phyloP scores from a whole-genome alignment of 2,329 filamentous ascomycete species.

The Paraconiothyrium brasiliense region DNA sequence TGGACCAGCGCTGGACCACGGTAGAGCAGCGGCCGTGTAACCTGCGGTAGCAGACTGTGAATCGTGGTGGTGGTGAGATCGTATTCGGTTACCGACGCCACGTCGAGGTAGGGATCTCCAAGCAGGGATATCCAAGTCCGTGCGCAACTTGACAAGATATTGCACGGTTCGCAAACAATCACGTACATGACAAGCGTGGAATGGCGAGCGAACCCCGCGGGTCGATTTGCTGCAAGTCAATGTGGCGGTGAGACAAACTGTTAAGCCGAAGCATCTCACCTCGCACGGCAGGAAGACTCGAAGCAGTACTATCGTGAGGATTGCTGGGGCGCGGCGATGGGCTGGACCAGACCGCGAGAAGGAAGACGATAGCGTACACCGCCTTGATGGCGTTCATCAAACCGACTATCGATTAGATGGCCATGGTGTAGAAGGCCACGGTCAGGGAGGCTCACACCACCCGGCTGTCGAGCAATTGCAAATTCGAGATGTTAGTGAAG shows the following conservation, averaged over 20 bases:
- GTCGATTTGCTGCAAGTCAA: constrained; percentile 17
- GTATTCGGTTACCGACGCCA: constrained; percentile 24
- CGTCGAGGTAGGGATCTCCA: constrained; percentile 9
- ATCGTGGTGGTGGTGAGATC: constrained; percentile 17
- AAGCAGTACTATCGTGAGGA: constrained; percentile 3
- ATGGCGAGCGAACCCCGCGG: constrained; percentile 15
- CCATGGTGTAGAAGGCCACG: constrained; percentile 1
- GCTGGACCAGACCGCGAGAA: constrained; percentile 15
- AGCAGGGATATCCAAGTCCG: constrained; percentile 20
- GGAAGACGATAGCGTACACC: constrained; percentile 10
- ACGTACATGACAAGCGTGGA: constrained; percentile 19
- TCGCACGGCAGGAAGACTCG: constrained; percentile 16
- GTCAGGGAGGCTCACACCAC: neutral
- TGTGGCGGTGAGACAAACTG: constrained; percentile 25
- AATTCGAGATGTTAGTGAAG: constrained; percentile 10
- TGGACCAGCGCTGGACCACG: constrained; percentile 3
- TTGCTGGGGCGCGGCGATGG: constrained; percentile 14
- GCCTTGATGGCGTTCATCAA: constrained; percentile 2
- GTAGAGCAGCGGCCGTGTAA: neutral
- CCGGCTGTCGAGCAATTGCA: neutral
- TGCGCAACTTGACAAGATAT: constrained; percentile 20
- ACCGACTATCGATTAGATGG: neutral
- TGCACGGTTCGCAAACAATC: constrained; percentile 24
- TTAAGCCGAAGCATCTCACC: constrained; percentile 16
- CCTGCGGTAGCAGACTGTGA: neutral